Conservation (phyloP, 345 rosid genomes). For the Combretum micranthum region DNA sequence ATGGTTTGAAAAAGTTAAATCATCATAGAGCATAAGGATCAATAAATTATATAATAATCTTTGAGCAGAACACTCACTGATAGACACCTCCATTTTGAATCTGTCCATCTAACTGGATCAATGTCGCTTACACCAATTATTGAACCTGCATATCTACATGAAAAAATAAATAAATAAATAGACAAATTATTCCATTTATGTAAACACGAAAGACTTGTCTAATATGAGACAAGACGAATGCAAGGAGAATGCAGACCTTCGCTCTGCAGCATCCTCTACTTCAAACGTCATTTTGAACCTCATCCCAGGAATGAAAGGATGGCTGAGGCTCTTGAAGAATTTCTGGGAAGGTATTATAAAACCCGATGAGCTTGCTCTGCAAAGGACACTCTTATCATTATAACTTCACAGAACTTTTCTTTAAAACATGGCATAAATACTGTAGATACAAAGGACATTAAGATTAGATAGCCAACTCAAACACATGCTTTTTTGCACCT, state of each 20-base stretch:
- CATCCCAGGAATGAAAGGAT: slow-evolving; percentile 67
- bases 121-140: slow-evolving; percentile 72
- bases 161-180: slow-evolving; percentile 5
- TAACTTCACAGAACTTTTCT: neutral
- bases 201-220: neutral
- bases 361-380: slow-evolving; percentile 68
- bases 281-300: slow-evolving; percentile 79
- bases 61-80: slow-evolving; percentile 31
- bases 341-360: slow-evolving; percentile 60
- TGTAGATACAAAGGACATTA: neutral
- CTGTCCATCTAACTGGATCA: slow-evolving; percentile 90
- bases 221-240: neutral
- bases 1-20: too few species aligned
- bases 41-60: neutral
- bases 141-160: slow-evolving; percentile 62
- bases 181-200: neutral
- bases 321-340: slow-evolving; percentile 70
- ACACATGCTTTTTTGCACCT: too few species aligned
- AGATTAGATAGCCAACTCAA: too few species aligned
- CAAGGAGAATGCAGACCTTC: slow-evolving; percentile 46
- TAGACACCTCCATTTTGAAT: slow-evolving; percentile 95
- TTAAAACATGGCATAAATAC: neutral
- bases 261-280: slow-evolving; percentile 87
- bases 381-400: slow-evolving; percentile 1
- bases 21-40: too few species aligned